A percentile compares a stretch with the other conserved stretches of the same genome.
Evolutionary conservation across 2,329 filamentous ascomycete species (phyloP).

Genomic region (Microcera coccophila): DNA sequence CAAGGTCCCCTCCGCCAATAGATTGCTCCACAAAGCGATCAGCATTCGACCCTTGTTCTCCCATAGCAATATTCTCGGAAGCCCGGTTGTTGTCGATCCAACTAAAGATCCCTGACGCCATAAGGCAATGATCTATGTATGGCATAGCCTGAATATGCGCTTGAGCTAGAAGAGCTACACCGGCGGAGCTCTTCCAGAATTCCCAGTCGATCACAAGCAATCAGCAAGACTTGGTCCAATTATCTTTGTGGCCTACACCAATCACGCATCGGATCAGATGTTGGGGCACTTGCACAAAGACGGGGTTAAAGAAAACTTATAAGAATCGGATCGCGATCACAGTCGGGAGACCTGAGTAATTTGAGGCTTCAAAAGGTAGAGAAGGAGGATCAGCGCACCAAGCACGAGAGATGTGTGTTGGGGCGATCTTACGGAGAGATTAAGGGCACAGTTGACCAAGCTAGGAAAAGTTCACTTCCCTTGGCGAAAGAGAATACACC

Average conservation of each 20-base stretch:
- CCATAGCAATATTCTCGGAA: background rate
- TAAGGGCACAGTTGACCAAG: background rate
- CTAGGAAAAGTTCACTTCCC: background rate
- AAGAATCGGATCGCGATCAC: conserved; percentile 48
- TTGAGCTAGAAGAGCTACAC: conserved; percentile 65
- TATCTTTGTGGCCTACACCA: conserved; percentile 39
- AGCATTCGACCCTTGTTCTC: background rate
- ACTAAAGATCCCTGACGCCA: background rate
- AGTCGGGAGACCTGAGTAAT: conserved; percentile 1
- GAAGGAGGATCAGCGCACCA: conserved; percentile 1
- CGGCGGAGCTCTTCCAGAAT: conserved; percentile 54
- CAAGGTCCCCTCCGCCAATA: background rate
- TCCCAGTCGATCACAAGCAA: conserved; percentile 43
- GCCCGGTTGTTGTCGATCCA: background rate
- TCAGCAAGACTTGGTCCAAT: conserved; percentile 41
- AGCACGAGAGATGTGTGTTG: conserved; percentile 1
- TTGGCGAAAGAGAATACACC: background rate
- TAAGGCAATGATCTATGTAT: background rate
- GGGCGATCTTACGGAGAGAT: background rate
- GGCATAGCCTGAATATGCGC: background rate
- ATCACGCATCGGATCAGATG: conserved; percentile 49
- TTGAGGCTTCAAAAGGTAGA: conserved; percentile 8
- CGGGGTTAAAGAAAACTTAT: conserved; percentile 48
- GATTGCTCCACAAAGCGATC: background rate
- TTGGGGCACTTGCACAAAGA: conserved; percentile 52